Conservation (phyloP, 1,139 yeast genomes). For the Yamadazyma conglobata region DNA sequence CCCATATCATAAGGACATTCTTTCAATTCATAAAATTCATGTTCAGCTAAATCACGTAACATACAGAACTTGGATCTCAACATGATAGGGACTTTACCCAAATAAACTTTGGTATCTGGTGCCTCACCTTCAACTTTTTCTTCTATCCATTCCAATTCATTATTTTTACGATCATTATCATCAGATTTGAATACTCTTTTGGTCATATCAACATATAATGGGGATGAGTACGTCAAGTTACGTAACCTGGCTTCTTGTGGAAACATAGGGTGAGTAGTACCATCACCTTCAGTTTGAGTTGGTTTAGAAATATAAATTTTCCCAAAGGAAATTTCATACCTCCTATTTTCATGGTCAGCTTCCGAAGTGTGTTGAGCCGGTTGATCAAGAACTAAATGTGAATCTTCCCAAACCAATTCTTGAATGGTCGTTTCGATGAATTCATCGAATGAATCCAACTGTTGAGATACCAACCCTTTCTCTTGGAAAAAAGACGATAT, state of each 20-base stretch:
- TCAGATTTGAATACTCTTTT: conserved; percentile 83
- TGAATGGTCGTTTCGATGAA: conserved; percentile 96
- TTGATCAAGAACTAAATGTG: conserved; percentile 89
- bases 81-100: conserved; percentile 98
- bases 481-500: conserved; percentile 94
- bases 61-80: conserved; percentile 94
- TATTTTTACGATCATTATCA: conserved; percentile 57
- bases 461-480: conserved; percentile 96
- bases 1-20: conserved; percentile 99
- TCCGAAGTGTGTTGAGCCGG: conserved; percentile 97
- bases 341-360: conserved; percentile 80
- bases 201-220: conserved; percentile 93
- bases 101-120: conserved; percentile 68
- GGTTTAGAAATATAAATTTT: conserved; percentile 96
- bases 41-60: conserved; percentile 87
- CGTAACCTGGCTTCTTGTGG: conserved; percentile 98
- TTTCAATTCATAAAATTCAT: conserved; percentile 89
- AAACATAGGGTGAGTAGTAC: conserved; percentile 96
- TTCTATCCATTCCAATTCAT: conserved; percentile 73
- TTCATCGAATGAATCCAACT: conserved; percentile 96
- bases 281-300: conserved; percentile 98
- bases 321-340: conserved; percentile 95
- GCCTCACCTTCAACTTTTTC: conserved; percentile 54
- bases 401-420: conserved; percentile 94
- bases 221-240: conserved; percentile 93